Percentiles rank a stretch among this genome's conserved stretches.
phyloP scores from a whole-genome alignment of 192 early-diverging fungal species.

The Ambispora gerdemannii region DNA sequence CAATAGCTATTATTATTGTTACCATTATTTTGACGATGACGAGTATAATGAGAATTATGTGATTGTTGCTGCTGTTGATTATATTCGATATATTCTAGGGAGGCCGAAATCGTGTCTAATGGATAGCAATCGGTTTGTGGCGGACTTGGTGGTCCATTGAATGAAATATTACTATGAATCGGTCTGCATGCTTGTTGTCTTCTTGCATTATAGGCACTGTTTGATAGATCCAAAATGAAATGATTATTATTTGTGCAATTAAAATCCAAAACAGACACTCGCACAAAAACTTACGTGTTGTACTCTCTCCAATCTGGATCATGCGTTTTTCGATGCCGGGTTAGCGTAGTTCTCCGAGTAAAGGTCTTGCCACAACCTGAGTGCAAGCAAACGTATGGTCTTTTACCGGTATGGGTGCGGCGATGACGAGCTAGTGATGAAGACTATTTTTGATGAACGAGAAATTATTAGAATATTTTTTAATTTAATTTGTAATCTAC shows the following conservation, averaged over 20 bases:
- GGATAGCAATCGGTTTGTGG: too few relatives aligned
- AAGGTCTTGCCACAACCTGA: constrained; percentile 73
- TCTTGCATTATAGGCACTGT: background rate
- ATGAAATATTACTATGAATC: too few relatives aligned
- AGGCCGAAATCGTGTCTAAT: too few relatives aligned
- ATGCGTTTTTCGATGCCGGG: constrained; percentile 45
- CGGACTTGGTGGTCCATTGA: too few relatives aligned
- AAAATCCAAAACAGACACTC: background rate
- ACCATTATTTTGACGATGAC: too few relatives aligned
- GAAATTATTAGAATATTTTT: background rate
- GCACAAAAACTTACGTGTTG: constrained; percentile 17
- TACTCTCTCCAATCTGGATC: constrained; percentile 29
- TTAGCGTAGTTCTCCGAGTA: constrained; percentile 63
- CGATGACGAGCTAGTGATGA: constrained; percentile 76
- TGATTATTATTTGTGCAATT: background rate
- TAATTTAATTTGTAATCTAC: background rate
- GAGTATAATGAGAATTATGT: too few relatives aligned
- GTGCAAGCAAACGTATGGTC: constrained; percentile 68
- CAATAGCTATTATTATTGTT: too few relatives aligned
- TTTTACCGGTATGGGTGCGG: constrained; percentile 73
- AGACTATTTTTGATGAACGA: constrained; percentile 4
- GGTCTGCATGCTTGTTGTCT: background rate
- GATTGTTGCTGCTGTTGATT: background rate
- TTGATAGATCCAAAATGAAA: background rate
- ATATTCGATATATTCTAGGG: too few relatives aligned